Base-by-base conservation (phyloP, 1,284 basidiomycete genomes). In the Ganoderma boninense region DNA sequence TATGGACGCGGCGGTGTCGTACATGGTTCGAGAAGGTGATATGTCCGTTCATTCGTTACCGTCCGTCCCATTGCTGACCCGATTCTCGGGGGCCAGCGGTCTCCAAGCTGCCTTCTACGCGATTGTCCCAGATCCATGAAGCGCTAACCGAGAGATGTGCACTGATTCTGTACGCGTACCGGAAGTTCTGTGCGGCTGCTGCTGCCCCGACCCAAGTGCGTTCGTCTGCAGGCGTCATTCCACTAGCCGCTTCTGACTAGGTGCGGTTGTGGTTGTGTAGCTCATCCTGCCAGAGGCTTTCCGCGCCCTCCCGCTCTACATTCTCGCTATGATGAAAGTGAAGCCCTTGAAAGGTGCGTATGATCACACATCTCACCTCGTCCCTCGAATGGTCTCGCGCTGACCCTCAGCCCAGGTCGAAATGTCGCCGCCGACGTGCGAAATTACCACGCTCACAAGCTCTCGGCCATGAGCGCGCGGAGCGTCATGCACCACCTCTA, bases 251-350 rank as follows among this genome's bases (percentile, higher is more conserved):
- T 26, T 67, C 54, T 68, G 32, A 69, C 46, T 43, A 23, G 62
- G n/a, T 16, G 13, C 32, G 0, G 0, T 13, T 29, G 0, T 11
- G 16, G 0, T 11, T 4, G 43, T 56, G 63, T 74, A 97, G 95
- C 83, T 99, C 68, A 95, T 99, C 74, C 89, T 99, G 43, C 98
- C 98, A 1, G 98, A 99, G 82, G 92, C 93, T 1, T 97, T 97
- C 87, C 94, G 95, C 80, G 88, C 94, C 1, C 86, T 99, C 66
- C 96, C 97, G 0, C 85, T 97, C 20, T 97, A 94, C 79, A 89
- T 90, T 1, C 85, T 99, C 7, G 92, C 92, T 7, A 89, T 99
- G 71, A 89, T 94, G 71, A 99, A 99, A 84, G 91, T 89, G 70
- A 98, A 98, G 80, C 91, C 96, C 35, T 83, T 99, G 59, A 98